Base-by-base conservation (phyloP, 169 alveolate genomes). In the Cryptosporidium felis region DNA sequence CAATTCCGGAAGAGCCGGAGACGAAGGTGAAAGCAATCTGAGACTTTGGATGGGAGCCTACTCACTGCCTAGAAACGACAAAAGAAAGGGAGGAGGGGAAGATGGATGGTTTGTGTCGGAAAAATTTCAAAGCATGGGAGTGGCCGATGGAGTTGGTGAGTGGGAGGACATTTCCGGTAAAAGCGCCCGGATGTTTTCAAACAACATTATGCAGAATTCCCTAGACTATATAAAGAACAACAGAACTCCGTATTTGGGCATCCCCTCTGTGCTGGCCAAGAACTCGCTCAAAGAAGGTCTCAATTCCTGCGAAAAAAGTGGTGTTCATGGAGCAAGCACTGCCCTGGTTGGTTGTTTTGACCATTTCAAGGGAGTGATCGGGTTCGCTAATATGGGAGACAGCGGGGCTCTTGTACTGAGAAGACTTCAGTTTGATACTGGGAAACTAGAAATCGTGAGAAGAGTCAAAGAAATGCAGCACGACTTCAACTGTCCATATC, bases 141-240 rank as follows among this genome's bases (percentile, higher is more conserved):
- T 89, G 28, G 92, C 92, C 6, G 92, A 89, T 53, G 92, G 92
- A 2, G 92, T 89, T 47, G 79, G 82, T n/a, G 92, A 89, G 42
- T 89, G 92, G 92, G 88, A 74, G 45, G 89, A 82, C 60, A 62
- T 89, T 26, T 81, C 89, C 8, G 92, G 92, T 40, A 62, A 60
- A 47, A 89, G 89, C 60, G 90, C 92, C 0, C 85, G 80, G 53
- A 34, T 49, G 36, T 89, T 82, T 59, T 89, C 92, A 2, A 74
- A 89, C 49, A 66, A 49, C 16, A 32, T 89, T 38, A 81, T 89
- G 91, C 9, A 36, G 51, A 74, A 74, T 53, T 51, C 82, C 5
- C 58, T 74, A 0, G 38, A 74, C 14, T 74, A 51, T 74, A 47
- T 74, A 21, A 47, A 74, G 18, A 51, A 18, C 16, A 53, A 74